Percentiles rank a stretch among this genome's conserved stretches.
Evolutionary conservation across 768 basidiomycete species (phyloP).

Genomic region (Leucogyrophana mollusca): DNA sequence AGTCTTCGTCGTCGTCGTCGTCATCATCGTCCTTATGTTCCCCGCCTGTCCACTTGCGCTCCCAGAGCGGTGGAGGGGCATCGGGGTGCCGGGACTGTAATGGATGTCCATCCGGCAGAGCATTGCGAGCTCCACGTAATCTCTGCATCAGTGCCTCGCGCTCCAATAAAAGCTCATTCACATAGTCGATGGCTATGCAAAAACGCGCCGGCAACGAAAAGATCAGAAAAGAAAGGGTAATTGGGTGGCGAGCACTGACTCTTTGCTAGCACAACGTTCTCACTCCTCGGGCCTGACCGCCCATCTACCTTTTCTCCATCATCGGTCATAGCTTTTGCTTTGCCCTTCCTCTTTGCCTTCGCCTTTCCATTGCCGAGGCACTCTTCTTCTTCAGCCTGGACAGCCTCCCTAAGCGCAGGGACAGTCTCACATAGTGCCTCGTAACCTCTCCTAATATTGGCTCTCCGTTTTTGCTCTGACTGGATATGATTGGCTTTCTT

Average conservation of each 20-base stretch:
- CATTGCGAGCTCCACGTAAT: constrained; percentile 55
- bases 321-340: constrained; percentile 38
- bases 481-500: constrained; percentile 95
- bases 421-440: constrained; percentile 84
- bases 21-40: constrained; percentile 45
- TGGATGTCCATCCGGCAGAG: constrained; percentile 62
- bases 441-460: constrained; percentile 87
- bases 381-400: constrained; percentile 69
- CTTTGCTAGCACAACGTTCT: constrained; percentile 85
- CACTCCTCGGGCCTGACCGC: constrained; percentile 85
- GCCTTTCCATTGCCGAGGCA: constrained; percentile 30
- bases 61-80: constrained; percentile 58
- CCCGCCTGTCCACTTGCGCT: constrained; percentile 83
- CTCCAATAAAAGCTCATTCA: constrained; percentile 63
- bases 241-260: constrained; percentile 49
- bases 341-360: constrained; percentile 36
- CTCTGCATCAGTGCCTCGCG: constrained; percentile 57
- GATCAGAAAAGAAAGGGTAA: constrained; percentile 1
- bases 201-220: constrained; percentile 2
- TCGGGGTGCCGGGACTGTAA: constrained; percentile 35
- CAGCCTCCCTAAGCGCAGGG: constrained; percentile 79
- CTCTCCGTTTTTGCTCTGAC: constrained; percentile 90
- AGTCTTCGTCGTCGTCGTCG: constrained; percentile 46
- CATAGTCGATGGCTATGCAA: constrained; percentile 77
- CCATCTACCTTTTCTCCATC: constrained; percentile 74